Base-by-base conservation (phyloP, 1,284 basidiomycete species). In the Somion occarium region DNA sequence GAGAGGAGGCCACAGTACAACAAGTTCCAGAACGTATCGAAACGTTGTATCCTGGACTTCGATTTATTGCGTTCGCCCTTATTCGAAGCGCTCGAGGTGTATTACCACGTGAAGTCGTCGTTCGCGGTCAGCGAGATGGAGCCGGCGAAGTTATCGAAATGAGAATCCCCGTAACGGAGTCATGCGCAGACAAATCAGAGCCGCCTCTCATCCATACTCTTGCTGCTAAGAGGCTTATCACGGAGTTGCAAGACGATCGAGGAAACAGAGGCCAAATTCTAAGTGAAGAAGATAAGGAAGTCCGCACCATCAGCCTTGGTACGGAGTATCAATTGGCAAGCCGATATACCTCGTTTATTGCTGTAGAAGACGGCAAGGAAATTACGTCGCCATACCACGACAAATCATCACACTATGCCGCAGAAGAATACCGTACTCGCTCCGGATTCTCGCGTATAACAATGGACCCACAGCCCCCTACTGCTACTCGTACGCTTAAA, bases 1-100 rank as follows among this genome's bases (percentile, higher is more conserved):
- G 34, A 19, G 18, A 49, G 20, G 34, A 55, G 67, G 1, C 58
- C 48, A 60, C 64, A 46, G 45, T 59, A 7, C 49, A 38, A 18
- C 52, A 53, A 24, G 34, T 44, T 3, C 55, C 55, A 2, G 11
- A 44, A 4, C 11, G 3, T 2, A 44, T 54, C 30, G 26, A 50
- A 3, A 13, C 50, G 18, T 42, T 56, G 20, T 56, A 45, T 22
- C 46, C 49, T 20, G 54, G 54, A 4, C 41, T 45, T 39, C 45
- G 54, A 15, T 49, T 51, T 30, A 24, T 53, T 19, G 49, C 48
- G 5, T 56, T 53, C 18, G 52, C 51, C 3, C 41, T 53, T 3
- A 34, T 53, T 42, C 44, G 48, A 23, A 23, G 38, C 30, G 20
- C 30, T 13, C 37, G 48, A 2, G 19, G 13, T 4, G 24, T 24